Base-by-base conservation (phyloP, 257 asterid species). In the Lithospermum erythrorhizon region DNA sequence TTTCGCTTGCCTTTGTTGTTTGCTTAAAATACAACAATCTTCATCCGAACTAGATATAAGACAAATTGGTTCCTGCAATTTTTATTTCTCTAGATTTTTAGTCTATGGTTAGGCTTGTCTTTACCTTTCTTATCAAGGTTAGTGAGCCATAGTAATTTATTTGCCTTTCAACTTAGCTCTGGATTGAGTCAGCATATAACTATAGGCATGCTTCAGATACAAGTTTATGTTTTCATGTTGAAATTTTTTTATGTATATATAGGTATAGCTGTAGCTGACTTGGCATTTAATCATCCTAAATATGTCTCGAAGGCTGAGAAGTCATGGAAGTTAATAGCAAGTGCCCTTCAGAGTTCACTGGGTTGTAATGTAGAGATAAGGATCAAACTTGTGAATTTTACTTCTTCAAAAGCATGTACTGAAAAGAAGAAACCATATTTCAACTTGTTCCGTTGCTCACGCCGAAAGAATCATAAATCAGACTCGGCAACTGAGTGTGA, bases 271-370 rank as follows among this genome's bases (percentile, higher is more conserved):
- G 82, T 89, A 64, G 95, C 89, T 55, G 95, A 73, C 58, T 54
- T 93, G 71, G 95, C 82, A 72, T 93, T 93, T 53, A 79, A 66
- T 72, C 80, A 60, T 71, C 83, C 83, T 3, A 78, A 86, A 57
- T 67, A 85, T 41, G 85, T 81, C 21, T 72, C 81, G 0, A 86
- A 79, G 76, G 97, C 97, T 3, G 97, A 89, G 73, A 84, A 82
- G 55, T 81, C 85, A 2, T 89, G 97, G 98, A 89, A 93, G 75
- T 70, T 64, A 63, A 89, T 89, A 22, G 94, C 98, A 2, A 77
- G 82, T 57, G 85, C 90, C 16, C 90, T 93, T 61, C 97, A 93
- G 68, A 74, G 61, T n/a, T 67, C 76, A 25, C 77, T 93, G 22
- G 89, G 89, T 47, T 75, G 78, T 68, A 89, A 83, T 55, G 84